A percentile compares a stretch with the other conserved stretches of the same genome.
These are phyloP conservation scores for Drechslerella coelobrocha DNA, from an alignment of 2,329 filamentous ascomycete species.

Conservation along the genomic window DNA sequence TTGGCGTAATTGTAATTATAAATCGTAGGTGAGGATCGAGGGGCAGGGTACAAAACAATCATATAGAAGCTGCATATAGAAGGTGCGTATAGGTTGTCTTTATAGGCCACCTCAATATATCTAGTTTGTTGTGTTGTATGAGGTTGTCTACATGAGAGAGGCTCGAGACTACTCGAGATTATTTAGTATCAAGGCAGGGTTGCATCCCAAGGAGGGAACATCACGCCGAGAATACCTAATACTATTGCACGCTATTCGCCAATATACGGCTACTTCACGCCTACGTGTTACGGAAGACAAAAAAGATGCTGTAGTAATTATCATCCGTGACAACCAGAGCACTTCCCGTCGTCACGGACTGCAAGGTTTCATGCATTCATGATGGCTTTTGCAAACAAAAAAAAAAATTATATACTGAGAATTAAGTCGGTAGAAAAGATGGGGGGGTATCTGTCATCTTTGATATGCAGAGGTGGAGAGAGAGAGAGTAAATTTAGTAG, in stretches of 20 bases:
- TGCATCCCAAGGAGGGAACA: too few relatives aligned
- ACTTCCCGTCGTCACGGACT: constrained; percentile 49
- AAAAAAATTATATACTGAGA: constrained; percentile 41
- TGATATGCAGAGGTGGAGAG: neutral
- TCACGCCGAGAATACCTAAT: too few relatives aligned
- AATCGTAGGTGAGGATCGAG: too few relatives aligned
- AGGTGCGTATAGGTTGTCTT: too few relatives aligned
- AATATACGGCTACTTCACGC: constrained; percentile 3
- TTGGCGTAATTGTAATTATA: too few relatives aligned
- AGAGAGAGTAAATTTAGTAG: constrained; percentile 27
- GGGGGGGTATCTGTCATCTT: constrained; percentile 37
- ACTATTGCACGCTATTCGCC: neutral
- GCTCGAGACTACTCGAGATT: too few relatives aligned
- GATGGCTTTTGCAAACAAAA: constrained; percentile 35
- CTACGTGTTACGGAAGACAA: constrained; percentile 1
- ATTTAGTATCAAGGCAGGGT: too few relatives aligned
- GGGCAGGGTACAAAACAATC: too few relatives aligned
- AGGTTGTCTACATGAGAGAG: too few relatives aligned
- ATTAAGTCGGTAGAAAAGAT: constrained; percentile 6
- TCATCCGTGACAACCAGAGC: constrained; percentile 49
- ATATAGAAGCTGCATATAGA: too few relatives aligned
- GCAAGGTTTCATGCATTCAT: constrained; percentile 34
- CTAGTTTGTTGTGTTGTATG: too few relatives aligned
- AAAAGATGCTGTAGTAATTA: constrained; percentile 23
- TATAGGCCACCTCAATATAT: too few relatives aligned